Evolutionary conservation across 2,329 filamentous ascomycete species (phyloP), one percentile per base, ranked within the genome.

Genomic region (Juglanconis sp.): DNA sequence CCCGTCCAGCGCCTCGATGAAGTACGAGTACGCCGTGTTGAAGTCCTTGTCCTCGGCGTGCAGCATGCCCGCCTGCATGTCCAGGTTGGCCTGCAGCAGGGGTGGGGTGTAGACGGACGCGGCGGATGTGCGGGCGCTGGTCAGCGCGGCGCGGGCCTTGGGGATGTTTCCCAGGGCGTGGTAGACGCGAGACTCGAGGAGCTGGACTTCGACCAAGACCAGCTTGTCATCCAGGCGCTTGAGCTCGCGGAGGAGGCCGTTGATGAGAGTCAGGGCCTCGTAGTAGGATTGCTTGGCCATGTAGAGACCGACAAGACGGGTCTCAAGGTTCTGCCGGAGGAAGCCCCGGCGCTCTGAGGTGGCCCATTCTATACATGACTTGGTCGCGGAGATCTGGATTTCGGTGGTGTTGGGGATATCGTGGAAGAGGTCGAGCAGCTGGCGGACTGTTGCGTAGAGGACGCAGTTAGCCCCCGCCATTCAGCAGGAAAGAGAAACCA

Each of bases 291-390:
- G 91, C 80, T 98, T 98, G 71, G 91, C 88, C 90, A 99, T 98
- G 81, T 96, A 92, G 63, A 99, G 88, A 56, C 87, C 84, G 57
- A 99, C 95, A 60, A 99, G 88, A 65, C 95, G 90, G 60, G 94
- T 96, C 82, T 99, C 92, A 72, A 99, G 91, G 76, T 96, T 96
- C 81, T 99, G 95, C 68, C 95, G 92, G 68, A 99, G 86, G 83
- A 99, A 99, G 63, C 92, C 91, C 72, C 95, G 90, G 69, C 93
- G 90, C 80, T 98, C 92, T 56, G 91, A 90, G 57, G 94, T 91
- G 53, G 95, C 95, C 95, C 95, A 99, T 79, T 98, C 94, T 87
- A 99, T 99, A 81, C 92, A 98, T 78, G 95, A 96, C 79, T 96
- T 96, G 71, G 95, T 99, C 70, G 97, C 92, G 74, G 88, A 81